Percentiles rank a stretch among this genome's conserved stretches.
Evolutionary conservation across 2,329 filamentous ascomycete genomes (phyloP).

Genomic region (Cladosporium phlei): DNA sequence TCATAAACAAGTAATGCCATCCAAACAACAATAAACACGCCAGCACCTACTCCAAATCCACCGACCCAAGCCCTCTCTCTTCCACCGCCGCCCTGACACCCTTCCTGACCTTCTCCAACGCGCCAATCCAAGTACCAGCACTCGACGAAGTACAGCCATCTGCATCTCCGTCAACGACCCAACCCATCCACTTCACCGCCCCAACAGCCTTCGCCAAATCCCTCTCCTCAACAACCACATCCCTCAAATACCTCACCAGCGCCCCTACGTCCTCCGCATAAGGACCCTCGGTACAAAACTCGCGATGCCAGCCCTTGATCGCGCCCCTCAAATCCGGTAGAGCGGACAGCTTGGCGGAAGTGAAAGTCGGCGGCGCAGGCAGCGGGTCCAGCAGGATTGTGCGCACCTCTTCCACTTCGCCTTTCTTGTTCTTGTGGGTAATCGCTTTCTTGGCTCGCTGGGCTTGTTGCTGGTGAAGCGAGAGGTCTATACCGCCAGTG

Average conservation of each 20-base stretch:
- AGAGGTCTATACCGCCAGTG: conserved; percentile 34
- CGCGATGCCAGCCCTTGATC: conserved; percentile 68
- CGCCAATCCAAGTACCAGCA: conserved; percentile 32
- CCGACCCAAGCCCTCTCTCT: conserved; percentile 42
- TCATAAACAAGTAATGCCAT: neutral
- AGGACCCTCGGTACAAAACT: conserved; percentile 69
- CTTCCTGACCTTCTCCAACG: conserved; percentile 37
- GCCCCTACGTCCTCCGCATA: conserved; percentile 73
- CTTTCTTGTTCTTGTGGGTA: conserved; percentile 19
- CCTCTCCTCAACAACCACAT: conserved; percentile 68
- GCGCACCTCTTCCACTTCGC: conserved; percentile 24
- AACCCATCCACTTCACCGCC: conserved; percentile 61
- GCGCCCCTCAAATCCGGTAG: conserved; percentile 66
- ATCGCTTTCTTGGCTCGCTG: conserved; percentile 18
- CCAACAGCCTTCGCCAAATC: conserved; percentile 71
- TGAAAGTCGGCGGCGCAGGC: conserved; percentile 56
- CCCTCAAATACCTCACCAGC: conserved; percentile 65
- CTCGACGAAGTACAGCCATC: neutral
- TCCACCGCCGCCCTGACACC: conserved; percentile 41
- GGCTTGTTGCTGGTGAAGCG: conserved; percentile 23
- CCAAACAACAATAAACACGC: neutral
- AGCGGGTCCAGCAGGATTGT: conserved; percentile 46
- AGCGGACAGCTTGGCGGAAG: conserved; percentile 50
- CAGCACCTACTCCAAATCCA: conserved; percentile 35
- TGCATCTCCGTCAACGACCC: conserved; percentile 31